Conservation (phyloP, 2,329 filamentous ascomycete genomes). For the Fusarium nodosum region DNA sequence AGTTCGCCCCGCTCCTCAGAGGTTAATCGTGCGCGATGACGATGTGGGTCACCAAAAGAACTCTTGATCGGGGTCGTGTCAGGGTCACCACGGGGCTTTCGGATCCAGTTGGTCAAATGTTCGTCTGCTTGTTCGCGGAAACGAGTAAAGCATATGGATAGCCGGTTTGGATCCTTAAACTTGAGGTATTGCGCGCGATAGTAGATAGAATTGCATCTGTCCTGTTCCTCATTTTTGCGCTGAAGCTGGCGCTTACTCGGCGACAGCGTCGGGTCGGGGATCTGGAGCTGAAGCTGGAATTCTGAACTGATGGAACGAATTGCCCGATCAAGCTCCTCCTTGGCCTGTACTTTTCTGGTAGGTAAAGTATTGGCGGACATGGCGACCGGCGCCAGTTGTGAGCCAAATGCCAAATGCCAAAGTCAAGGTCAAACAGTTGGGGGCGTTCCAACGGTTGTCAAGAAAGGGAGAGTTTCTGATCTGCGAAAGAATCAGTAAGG, state of each 20-base stretch:
- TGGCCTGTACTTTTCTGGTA: constrained; percentile 16
- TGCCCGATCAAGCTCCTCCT: constrained; percentile 44
- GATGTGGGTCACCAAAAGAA: constrained; percentile 41
- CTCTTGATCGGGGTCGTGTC: constrained; percentile 38
- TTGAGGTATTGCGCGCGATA: constrained; percentile 38
- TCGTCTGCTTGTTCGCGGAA: constrained; percentile 46
- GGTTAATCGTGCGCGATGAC: constrained; percentile 31
- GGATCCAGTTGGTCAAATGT: constrained; percentile 39
- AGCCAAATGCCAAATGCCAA: constrained; percentile 18
- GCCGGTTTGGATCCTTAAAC: constrained; percentile 33
- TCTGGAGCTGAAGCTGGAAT: constrained; percentile 47
- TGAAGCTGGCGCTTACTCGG: constrained; percentile 45
- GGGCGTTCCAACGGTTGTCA: not conserved
- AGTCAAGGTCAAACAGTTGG: constrained; percentile 2
- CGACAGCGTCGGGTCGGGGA: constrained; percentile 45
- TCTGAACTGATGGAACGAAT: constrained; percentile 48
- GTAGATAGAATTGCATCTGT: constrained; percentile 46
- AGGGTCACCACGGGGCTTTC: constrained; percentile 39
- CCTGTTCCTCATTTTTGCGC: constrained; percentile 43
- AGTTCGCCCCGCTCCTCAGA: constrained; percentile 46
- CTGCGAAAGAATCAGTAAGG: constrained; percentile 8
- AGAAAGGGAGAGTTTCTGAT: constrained; percentile 5
- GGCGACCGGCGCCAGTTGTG: constrained; percentile 17
- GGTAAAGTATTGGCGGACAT: constrained; percentile 33
- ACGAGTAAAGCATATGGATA: constrained; percentile 42